Conservation (phyloP, 768 basidiomycete species). For the Mycena vitilis region DNA sequence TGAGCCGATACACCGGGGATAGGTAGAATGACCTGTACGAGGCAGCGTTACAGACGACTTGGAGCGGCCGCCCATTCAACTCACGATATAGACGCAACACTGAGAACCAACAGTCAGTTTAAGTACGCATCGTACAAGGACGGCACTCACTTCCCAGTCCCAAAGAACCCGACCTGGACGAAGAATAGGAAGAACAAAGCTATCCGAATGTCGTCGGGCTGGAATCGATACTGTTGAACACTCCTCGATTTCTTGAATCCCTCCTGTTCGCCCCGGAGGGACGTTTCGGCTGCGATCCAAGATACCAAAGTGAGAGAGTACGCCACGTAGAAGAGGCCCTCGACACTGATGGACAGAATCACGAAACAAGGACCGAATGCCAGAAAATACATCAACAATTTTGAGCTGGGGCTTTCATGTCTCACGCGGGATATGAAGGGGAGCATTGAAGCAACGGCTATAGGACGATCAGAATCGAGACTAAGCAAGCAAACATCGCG, state of each 20-base stretch:
- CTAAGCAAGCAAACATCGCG: slow-evolving; percentile 30
- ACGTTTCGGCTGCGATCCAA: slow-evolving; percentile 76
- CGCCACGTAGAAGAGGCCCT: slow-evolving; percentile 82
- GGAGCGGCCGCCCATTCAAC: slow-evolving; percentile 40
- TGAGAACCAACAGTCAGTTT: slow-evolving; percentile 40
- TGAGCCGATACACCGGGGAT: slow-evolving; percentile 87
- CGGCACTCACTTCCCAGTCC: slow-evolving; percentile 79
- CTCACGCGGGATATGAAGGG: slow-evolving; percentile 57
- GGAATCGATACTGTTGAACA: slow-evolving; percentile 54
- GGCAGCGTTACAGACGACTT: background rate
- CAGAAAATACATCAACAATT: slow-evolving; percentile 72
- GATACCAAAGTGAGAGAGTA: slow-evolving; percentile 70
- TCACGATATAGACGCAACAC: slow-evolving; percentile 87
- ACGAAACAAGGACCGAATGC: slow-evolving; percentile 82
- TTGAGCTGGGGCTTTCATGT: slow-evolving; percentile 57
- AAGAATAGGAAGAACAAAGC: slow-evolving; percentile 89
- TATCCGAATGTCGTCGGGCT: slow-evolving; percentile 73
- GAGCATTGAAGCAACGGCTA: slow-evolving; percentile 62
- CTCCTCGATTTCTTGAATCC: slow-evolving; percentile 33
- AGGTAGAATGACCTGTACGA: slow-evolving; percentile 81
- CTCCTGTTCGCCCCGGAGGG: slow-evolving; percentile 38
- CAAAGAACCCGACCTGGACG: slow-evolving; percentile 89
- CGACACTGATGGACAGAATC: slow-evolving; percentile 83
- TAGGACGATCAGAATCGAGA: background rate
- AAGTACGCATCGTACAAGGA: background rate